These are phyloP conservation scores for Starmerella tilneyi DNA, from an alignment of 805 yeast genomes.

Conservation along the genomic window DNA sequence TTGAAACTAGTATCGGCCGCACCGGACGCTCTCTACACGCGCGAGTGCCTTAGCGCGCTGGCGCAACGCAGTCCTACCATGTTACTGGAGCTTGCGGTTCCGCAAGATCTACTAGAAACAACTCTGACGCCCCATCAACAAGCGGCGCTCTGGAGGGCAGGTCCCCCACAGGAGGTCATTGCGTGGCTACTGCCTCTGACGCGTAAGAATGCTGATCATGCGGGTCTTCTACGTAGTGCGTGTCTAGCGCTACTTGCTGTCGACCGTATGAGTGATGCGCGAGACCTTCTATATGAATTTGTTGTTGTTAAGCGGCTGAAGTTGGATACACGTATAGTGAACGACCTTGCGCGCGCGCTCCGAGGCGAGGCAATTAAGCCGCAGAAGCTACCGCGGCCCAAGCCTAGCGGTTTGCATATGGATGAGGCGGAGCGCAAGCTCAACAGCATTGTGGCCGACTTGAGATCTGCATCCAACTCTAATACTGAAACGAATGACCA, in stretches of 20 bases:
- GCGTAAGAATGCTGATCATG: neutral
- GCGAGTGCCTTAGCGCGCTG: constrained; percentile 13
- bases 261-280: neutral
- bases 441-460: neutral
- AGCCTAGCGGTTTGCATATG: neutral
- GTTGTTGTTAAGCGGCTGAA: neutral
- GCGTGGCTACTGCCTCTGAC: constrained; percentile 21
- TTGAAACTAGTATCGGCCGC: neutral
- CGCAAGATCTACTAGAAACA: constrained; percentile 11
- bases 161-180: constrained; percentile 3
- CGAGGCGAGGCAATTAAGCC: neutral
- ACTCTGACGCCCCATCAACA: constrained; percentile 11
- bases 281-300: constrained; percentile 2
- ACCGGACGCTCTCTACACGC: constrained; percentile 14
- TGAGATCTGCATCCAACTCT: too few relatives aligned
- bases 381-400: constrained; percentile 2
- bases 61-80: constrained; percentile 11
- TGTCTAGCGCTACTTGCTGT: neutral
- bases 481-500: too few relatives aligned
- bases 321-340: neutral
- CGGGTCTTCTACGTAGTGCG: constrained; percentile 15
- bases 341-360: neutral
- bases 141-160: constrained; percentile 16
- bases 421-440: neutral
- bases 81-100: constrained; percentile 15